Evolutionary conservation across 495 filamentous ascomycete species (phyloP).

Genomic region (Polyplosphaeria fusca): DNA sequence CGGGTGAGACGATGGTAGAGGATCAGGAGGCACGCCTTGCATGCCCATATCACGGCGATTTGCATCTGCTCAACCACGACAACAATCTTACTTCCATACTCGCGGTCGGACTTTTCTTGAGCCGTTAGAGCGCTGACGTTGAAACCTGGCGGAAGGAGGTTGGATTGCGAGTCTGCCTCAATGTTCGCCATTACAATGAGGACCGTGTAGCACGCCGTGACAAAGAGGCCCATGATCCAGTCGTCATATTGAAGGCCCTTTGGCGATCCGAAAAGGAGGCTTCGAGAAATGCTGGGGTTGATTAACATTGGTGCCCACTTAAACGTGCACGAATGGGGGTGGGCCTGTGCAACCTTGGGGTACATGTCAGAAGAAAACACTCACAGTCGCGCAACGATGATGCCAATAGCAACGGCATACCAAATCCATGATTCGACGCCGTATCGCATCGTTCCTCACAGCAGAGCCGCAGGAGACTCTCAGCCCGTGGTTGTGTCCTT

Average conservation of each 20-base stretch:
- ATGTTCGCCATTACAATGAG: slow-evolving; percentile 58
- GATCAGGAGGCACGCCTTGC: slow-evolving; percentile 54
- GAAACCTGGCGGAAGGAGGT: slow-evolving; percentile 55
- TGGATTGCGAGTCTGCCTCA: slow-evolving; percentile 54
- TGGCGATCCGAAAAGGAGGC: slow-evolving; percentile 47
- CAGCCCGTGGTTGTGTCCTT: not conserved
- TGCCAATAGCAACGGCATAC: slow-evolving; percentile 45
- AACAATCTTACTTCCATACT: slow-evolving; percentile 56
- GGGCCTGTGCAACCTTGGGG: slow-evolving; percentile 20
- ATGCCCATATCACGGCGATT: slow-evolving; percentile 51
- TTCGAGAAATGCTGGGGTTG: slow-evolving; percentile 34
- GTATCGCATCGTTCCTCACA: slow-evolving; percentile 20
- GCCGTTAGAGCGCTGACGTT: slow-evolving; percentile 48
- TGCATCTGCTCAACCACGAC: slow-evolving; percentile 52
- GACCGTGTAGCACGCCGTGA: slow-evolving; percentile 52
- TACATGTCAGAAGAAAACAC: not conserved
- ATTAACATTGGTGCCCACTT: not conserved
- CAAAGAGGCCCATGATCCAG: slow-evolving; percentile 56
- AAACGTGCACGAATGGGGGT: slow-evolving; percentile 1
- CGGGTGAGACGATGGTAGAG: slow-evolving; percentile 54
- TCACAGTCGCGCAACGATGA: slow-evolving; percentile 43
- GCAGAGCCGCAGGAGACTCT: not conserved
- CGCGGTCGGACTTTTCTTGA: slow-evolving; percentile 47
- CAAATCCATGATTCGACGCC: slow-evolving; percentile 52
- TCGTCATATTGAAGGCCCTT: slow-evolving; percentile 56